Evolutionary conservation across 257 asterid species (phyloP), one percentile per base, ranked within the genome.

Genomic region (Ophiorrhiza pumila): DNA sequence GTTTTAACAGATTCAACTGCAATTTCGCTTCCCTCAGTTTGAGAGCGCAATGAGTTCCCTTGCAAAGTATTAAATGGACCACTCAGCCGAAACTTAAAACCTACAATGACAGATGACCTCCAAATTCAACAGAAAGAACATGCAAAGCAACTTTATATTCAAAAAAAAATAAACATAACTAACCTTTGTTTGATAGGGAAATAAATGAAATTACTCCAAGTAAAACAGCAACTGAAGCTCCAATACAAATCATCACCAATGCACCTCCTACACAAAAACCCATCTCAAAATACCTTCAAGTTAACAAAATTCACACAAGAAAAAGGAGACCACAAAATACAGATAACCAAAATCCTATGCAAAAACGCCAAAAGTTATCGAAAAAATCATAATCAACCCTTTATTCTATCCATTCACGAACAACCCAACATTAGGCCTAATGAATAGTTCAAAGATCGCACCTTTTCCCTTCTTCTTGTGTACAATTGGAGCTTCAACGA

Each of bases 201-300:
- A 80, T 74, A 71, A 77, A 87, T 42, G 89, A 86, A 71, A 90
- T 39, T 47, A 87, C 80, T 43, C 93, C 96, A 75, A 91, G 79
- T 73, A 83, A 76, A 50, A 83, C 90, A 68, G 82, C 84, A 76
- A 82, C 76, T 22, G 95, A 88, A 64, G 88, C 89, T 73, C 89
- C 95, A 74, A 76, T 37, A 52, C 95, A 90, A 77, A 89, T 53
- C 34, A 85, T 75, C 78, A 87, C 69, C 80, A 88, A 74, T 79
- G 80, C 74, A 64, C 79, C 63, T 56, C 55, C 80, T 71, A 57
- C 69, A 56, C 63, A 77, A 37, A 55, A 23, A 9, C 25, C 32
- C 43, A 31, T 31, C 71, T 41, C 55, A 72, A 5, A 8, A 67
- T 58, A 37, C 25, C 20, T 12, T 23, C 27, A 62, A 35, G 5